Conservation (phyloP, 202 grass and related monocot genomes). For the Cymbopogon flexuosus region DNA sequence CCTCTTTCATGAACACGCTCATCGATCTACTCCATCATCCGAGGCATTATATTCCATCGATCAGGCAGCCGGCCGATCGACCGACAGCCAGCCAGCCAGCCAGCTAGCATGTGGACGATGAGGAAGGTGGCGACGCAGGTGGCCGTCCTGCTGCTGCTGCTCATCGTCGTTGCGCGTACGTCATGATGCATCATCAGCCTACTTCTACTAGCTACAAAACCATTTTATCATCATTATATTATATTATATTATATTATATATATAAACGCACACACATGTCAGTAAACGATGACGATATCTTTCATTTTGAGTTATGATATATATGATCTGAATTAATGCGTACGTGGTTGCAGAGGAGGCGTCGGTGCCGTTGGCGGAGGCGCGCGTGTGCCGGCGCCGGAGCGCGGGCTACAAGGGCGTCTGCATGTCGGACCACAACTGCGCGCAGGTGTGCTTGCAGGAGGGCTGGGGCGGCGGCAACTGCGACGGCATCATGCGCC, state of each 20-base stretch:
- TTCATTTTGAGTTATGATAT: too few relatives aligned
- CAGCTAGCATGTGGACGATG: slow-evolving; percentile 26
- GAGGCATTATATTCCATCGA: too few relatives aligned
- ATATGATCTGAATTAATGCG: too few relatives aligned
- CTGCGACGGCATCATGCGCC: slow-evolving; percentile 32
- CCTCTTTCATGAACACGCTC: too few relatives aligned
- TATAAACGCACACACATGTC: too few relatives aligned
- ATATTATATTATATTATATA: too few relatives aligned
- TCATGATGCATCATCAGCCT: background rate
- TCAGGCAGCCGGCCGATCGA: too few relatives aligned
- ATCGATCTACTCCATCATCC: too few relatives aligned
- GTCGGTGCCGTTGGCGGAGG: slow-evolving; percentile 23
- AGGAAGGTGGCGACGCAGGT: slow-evolving; percentile 21
- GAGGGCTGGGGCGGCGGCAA: slow-evolving; percentile 51
- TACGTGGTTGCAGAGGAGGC: slow-evolving; percentile 6
- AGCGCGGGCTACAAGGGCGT: slow-evolving; percentile 40
- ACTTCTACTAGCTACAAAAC: too few relatives aligned
- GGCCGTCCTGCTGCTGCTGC: slow-evolving; percentile 22
- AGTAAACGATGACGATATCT: too few relatives aligned
- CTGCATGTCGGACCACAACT: slow-evolving; percentile 42
- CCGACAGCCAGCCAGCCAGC: too few relatives aligned
- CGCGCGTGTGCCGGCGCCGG: slow-evolving; percentile 27
- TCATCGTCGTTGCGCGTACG: slow-evolving; percentile 29
- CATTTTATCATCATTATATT: too few relatives aligned
- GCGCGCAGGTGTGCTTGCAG: slow-evolving; percentile 22